Percentiles rank a stretch among this genome's conserved stretches.
These are phyloP conservation scores for Mortierella sp. DNA, from an alignment of 371 early-diverging fungal genomes.

Conservation along the genomic window DNA sequence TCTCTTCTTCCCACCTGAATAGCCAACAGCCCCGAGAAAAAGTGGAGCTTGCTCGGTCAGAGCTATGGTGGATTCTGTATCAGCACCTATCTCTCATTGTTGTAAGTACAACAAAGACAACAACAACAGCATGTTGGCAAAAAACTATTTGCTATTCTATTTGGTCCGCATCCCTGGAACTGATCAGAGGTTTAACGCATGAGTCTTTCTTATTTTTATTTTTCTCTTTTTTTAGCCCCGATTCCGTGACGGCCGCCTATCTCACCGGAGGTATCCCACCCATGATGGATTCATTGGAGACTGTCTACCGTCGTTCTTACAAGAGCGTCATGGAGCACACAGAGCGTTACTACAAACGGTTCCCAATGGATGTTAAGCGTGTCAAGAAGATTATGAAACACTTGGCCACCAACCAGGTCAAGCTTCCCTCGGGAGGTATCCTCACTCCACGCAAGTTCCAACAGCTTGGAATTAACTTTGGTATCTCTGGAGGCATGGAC, in stretches of 20 bases:
- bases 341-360: slow-evolving; percentile 71
- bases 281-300: slow-evolving; percentile 67
- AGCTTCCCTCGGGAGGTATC: slow-evolving; percentile 72
- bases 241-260: slow-evolving; percentile 70
- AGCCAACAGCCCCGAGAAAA: slow-evolving; percentile 43
- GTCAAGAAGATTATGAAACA: slow-evolving; percentile 69
- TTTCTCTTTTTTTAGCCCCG: slow-evolving; percentile 55
- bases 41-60: slow-evolving; percentile 71
- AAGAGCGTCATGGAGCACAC: slow-evolving; percentile 70
- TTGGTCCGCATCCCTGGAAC: neutral
- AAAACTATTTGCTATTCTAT: slow-evolving; percentile 1
- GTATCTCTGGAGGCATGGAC: slow-evolving; percentile 75
- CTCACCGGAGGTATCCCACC: slow-evolving; percentile 85
- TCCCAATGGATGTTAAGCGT: slow-evolving; percentile 69
- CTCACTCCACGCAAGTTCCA: slow-evolving; percentile 78
- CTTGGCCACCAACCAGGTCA: slow-evolving; percentile 58
- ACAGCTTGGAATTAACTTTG: slow-evolving; percentile 77
- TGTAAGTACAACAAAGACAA: slow-evolving; percentile 55
- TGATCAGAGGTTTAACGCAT: neutral
- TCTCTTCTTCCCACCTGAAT: neutral
- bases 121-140: neutral
- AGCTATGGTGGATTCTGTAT: slow-evolving; percentile 83
- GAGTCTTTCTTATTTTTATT: neutral
- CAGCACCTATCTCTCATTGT: slow-evolving; percentile 76
- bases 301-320: slow-evolving; percentile 72